Evolutionary conservation across 305 asterid genomes (phyloP).

Genomic region (Solanum hybrid): DNA sequence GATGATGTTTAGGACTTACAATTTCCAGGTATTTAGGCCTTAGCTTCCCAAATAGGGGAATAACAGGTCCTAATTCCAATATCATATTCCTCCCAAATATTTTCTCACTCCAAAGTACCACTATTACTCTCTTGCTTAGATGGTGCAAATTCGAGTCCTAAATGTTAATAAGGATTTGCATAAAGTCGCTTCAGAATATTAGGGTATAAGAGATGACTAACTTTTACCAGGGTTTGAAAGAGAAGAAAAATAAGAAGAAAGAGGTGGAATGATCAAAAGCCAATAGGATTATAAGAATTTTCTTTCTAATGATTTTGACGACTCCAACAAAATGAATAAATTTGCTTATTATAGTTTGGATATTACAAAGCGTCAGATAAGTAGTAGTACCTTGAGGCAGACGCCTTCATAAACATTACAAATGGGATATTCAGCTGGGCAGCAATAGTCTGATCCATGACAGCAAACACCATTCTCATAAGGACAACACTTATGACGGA

Average conservation of each 20-base stretch:
- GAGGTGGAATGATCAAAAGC: neutral
- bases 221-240: neutral
- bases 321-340: neutral
- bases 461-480: constrained; percentile 1
- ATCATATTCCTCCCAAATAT: neutral
- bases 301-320: neutral
- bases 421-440: neutral
- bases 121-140: neutral
- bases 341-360: neutral
- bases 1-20: neutral
- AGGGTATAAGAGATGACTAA: neutral
- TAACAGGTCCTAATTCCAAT: neutral
- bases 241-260: neutral
- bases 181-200: neutral
- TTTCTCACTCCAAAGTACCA: neutral
- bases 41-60: neutral
- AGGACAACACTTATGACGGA: neutral
- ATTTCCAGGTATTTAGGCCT: neutral
- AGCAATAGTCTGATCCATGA: neutral
- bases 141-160: neutral
- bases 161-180: neutral
- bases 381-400: neutral
- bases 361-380: neutral
- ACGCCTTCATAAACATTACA: neutral
- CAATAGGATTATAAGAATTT: neutral